Conservation (phyloP, 1,284 basidiomycete species). For the Heterobasidion occidentale region DNA sequence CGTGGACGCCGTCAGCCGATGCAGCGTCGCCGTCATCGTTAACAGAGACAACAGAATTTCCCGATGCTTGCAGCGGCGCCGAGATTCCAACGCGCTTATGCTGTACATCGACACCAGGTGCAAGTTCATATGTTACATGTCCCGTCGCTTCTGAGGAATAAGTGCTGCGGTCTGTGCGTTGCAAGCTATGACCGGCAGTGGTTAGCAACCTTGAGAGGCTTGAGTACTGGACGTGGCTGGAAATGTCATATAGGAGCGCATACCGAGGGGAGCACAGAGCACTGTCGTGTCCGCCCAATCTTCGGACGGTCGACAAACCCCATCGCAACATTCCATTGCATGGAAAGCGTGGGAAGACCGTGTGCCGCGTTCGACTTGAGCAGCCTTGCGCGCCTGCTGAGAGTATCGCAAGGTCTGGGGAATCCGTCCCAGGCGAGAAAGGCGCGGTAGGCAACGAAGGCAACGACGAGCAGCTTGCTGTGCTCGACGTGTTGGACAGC, state of each 20-base stretch:
- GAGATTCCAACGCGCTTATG: not conserved
- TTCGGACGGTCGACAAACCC: conserved; percentile 30
- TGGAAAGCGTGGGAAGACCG: conserved; percentile 10
- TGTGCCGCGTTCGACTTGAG: not conserved
- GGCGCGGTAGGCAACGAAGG: not conserved
- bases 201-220: not conserved
- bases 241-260: not conserved
- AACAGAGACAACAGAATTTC: not conserved
- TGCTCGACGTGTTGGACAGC: conserved; percentile 1
- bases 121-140: not conserved
- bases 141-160: not conserved
- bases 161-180: not conserved
- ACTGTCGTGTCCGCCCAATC: conserved; percentile 21
- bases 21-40: not conserved
- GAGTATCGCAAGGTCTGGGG: too few species aligned
- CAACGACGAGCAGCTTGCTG: conserved; percentile 4
- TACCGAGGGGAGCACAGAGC: conserved; percentile 9
- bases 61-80: not conserved
- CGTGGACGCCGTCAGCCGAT: not conserved
- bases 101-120: not conserved
- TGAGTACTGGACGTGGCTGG: not conserved
- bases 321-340: conserved; percentile 54
- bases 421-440: not conserved
- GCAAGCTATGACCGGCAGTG: not conserved
- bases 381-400: not conserved